Evolutionary conservation across 805 yeast species (phyloP).

Genomic region (Kodamaea lidongshanica): DNA sequence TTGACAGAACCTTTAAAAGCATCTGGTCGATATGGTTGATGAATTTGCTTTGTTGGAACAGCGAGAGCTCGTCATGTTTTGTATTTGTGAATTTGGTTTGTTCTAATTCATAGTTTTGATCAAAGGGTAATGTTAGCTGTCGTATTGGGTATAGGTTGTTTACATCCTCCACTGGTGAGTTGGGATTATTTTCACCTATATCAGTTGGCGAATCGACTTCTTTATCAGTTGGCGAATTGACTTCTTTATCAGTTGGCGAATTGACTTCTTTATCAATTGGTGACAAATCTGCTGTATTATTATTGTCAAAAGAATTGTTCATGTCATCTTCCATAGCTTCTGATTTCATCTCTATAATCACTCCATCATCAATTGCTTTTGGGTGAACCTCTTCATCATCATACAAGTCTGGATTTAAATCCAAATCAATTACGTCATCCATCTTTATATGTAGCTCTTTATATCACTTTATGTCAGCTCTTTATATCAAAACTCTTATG

Average conservation of each 20-base stretch:
- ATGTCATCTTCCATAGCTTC: constrained; percentile 8
- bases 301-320: constrained; percentile 1
- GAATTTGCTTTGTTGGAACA: constrained; percentile 50
- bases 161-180: constrained; percentile 4
- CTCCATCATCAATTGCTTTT: too few species aligned
- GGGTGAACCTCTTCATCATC: constrained; percentile 19
- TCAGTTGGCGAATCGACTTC: too few species aligned
- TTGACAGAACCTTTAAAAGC: constrained; percentile 49
- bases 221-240: too few species aligned
- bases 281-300: not conserved
- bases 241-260: constrained; percentile 3
- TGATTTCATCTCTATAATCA: too few species aligned
- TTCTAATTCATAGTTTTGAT: constrained; percentile 18
- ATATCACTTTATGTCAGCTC: too few species aligned
- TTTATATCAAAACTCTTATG: too few species aligned
- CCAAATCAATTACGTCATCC: constrained; percentile 21
- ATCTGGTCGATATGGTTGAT: constrained; percentile 49
- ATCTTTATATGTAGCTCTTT: not conserved
- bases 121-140: constrained; percentile 23
- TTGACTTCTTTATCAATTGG: constrained; percentile 4
- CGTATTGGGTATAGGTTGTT: constrained; percentile 8
- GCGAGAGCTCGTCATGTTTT: constrained; percentile 9
- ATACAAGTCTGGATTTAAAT: constrained; percentile 36
- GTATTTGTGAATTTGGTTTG: constrained; percentile 10
- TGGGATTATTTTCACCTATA: not conserved